phyloP scores from a whole-genome alignment of 495 filamentous ascomycete species.

The Talaromyces adpressus region DNA sequence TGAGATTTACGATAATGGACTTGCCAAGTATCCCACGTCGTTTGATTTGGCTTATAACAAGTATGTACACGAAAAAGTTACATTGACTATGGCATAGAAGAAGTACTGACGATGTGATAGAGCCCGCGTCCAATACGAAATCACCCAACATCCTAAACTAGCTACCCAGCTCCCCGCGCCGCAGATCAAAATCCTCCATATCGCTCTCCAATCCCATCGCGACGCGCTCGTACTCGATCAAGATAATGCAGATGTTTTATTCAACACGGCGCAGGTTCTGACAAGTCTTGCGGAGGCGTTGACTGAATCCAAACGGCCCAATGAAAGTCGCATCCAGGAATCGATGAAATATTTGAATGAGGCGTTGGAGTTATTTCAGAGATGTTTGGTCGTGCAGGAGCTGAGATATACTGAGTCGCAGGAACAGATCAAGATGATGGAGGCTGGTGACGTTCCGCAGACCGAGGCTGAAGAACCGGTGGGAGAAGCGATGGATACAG shows the following conservation, averaged over 20 bases:
- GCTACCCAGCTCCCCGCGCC: slow-evolving; percentile 45
- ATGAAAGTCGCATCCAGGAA: slow-evolving; percentile 31
- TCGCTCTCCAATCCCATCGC: slow-evolving; percentile 54
- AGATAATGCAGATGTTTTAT: slow-evolving; percentile 57
- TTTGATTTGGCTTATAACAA: slow-evolving; percentile 74
- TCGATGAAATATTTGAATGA: slow-evolving; percentile 49
- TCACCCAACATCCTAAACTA: slow-evolving; percentile 54
- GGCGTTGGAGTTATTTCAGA: slow-evolving; percentile 54
- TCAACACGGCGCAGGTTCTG: slow-evolving; percentile 64
- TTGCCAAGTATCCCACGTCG: slow-evolving; percentile 46
- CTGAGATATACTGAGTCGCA: slow-evolving; percentile 46
- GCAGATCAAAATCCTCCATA: slow-evolving; percentile 42
- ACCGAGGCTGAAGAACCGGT: slow-evolving; percentile 12
- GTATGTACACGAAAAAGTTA: slow-evolving; percentile 22
- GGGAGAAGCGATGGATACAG: slow-evolving; percentile 7
- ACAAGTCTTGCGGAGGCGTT: slow-evolving; percentile 56
- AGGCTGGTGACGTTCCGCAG: slow-evolving; percentile 22
- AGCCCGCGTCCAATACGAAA: slow-evolving; percentile 58
- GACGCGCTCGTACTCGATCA: slow-evolving; percentile 50
- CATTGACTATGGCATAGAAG: too few species aligned
- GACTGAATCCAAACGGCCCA: slow-evolving; percentile 36
- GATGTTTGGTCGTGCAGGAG: slow-evolving; percentile 54
- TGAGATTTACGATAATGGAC: slow-evolving; percentile 53
- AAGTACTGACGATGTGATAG: slow-evolving; percentile 20
- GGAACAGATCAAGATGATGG: slow-evolving; percentile 34